Conservation (phyloP, 164 flowering plant genomes). For the Chimonanthus salicifolius region DNA sequence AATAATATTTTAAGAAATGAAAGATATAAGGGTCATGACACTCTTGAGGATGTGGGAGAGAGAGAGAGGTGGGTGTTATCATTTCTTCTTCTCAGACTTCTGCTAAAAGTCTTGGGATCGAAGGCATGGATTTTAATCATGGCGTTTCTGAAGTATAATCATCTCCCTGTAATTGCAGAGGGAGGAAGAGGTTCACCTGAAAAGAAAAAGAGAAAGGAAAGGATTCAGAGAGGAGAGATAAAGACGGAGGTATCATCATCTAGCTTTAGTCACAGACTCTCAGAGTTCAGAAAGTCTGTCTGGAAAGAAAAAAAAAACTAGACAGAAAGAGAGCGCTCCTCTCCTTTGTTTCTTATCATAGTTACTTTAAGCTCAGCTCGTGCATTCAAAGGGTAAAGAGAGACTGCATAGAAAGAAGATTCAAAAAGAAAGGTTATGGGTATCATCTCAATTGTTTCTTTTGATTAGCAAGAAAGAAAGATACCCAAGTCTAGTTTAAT, state of each 20-base stretch:
- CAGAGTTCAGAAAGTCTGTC: constrained; percentile 23
- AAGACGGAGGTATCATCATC: neutral
- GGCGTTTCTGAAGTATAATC: constrained; percentile 40
- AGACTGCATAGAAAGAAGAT: constrained; percentile 32
- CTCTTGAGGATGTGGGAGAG: neutral
- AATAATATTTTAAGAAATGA: neutral
- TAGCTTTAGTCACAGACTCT: constrained; percentile 9
- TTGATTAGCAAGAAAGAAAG: constrained; percentile 28
- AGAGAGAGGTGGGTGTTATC: constrained; percentile 25
- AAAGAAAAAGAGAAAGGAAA: constrained; percentile 10
- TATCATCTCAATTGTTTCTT: constrained; percentile 52
- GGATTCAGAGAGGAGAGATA: neutral
- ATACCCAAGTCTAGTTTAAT: constrained; percentile 27
- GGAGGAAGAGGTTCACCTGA: constrained; percentile 19
- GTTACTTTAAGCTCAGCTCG: constrained; percentile 34
- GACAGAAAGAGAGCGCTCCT: constrained; percentile 9
- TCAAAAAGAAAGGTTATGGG: constrained; percentile 38
- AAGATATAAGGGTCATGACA: neutral
- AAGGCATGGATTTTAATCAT: constrained; percentile 55
- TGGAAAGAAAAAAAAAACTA: constrained; percentile 12
- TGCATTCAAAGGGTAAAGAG: constrained; percentile 57
- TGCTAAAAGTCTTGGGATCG: constrained; percentile 70
- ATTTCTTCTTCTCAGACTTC: constrained; percentile 37
- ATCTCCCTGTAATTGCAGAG: constrained; percentile 55
- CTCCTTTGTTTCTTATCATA: constrained; percentile 34